Base-by-base conservation (phyloP, 768 basidiomycete species). In the Lentinula sp. region DNA sequence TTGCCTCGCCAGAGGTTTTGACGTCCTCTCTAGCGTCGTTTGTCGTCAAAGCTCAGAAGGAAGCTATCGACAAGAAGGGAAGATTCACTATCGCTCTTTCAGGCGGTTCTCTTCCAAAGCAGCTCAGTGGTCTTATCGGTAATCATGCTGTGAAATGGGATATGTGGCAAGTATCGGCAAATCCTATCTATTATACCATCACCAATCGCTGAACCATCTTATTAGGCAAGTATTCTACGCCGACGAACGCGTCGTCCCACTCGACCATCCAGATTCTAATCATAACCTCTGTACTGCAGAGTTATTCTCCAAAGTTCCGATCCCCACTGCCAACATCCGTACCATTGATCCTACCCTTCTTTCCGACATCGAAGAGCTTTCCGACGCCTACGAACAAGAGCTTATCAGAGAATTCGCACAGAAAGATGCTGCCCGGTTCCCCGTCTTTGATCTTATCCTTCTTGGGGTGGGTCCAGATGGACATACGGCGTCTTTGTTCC, bases 401-500 rank as follows among this genome's bases (percentile, higher is more conserved):
- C 89, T 99, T 70, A 93, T 98, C 69, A 80, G 73, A 62, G 89
- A 91, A 71, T 99, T 99, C 70, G 97, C 95, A 0, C 86, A 89
- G 70, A 91, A 87, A 70, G 93, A 98, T 71, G 81, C 94, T 4
- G 96, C 96, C 16, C 88, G 95, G 62, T 98, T 98, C 82, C 97
- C 97, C 64, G 80, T 97, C 56, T 98, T 99, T 73, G 97, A 99
- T 71, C 85, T 99, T 70, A 90, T 98, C 76, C 85, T 99, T 48
- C 88, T 99, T 56, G 97, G 97, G 53, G 87, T 95, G 83, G 97
- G 97, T 34, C 92, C 91, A 5, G 97, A 98, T 71, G 96, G 96
- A n/a, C 97, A 99, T 79, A 98, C 96, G 45, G 94, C 90, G 63
- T 95, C 92, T 6, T 87, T 99, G 66, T 99, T 99, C 84, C 97